These are phyloP conservation scores for Cryptosporidium parvum DNA, from an alignment of 169 alveolate genomes.

Conservation along the genomic window DNA sequence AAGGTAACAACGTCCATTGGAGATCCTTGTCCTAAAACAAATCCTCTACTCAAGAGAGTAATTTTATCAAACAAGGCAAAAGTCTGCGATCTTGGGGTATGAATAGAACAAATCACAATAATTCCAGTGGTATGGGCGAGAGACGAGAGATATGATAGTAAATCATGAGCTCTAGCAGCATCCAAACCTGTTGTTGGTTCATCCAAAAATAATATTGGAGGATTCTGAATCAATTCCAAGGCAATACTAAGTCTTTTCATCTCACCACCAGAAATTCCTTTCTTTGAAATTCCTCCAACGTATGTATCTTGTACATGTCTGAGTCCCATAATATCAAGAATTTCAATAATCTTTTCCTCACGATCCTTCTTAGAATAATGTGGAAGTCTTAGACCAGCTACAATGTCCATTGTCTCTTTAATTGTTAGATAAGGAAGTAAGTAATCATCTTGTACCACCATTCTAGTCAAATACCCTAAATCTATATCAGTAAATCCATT, in stretches of 20 bases:
- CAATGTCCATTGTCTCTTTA: constrained; percentile 80
- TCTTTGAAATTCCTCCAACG: constrained; percentile 78
- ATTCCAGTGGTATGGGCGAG: constrained; percentile 78
- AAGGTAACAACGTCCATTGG: constrained; percentile 77
- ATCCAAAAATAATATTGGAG: constrained; percentile 87
- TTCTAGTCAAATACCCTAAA: constrained; percentile 67
- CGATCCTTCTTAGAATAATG: constrained; percentile 77
- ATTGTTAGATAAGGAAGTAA: constrained; percentile 80
- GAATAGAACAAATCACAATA: constrained; percentile 82
- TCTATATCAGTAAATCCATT: constrained; percentile 71
- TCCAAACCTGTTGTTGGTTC: constrained; percentile 92
- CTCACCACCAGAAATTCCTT: constrained; percentile 86
- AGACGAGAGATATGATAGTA: constrained; percentile 74
- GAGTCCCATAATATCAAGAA: constrained; percentile 80
- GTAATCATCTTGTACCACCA: constrained; percentile 79
- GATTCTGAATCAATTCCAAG: constrained; percentile 86
- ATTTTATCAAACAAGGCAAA: constrained; percentile 83
- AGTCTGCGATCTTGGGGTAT: constrained; percentile 84
- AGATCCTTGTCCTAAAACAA: constrained; percentile 83
- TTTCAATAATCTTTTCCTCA: constrained; percentile 76
- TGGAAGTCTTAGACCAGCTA: constrained; percentile 80
- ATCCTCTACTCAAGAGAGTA: constrained; percentile 83
- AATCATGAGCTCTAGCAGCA: constrained; percentile 83
- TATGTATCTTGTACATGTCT: constrained; percentile 80
- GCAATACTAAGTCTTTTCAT: constrained; percentile 88